Evolutionary conservation across 1,284 basidiomycete genomes (phyloP), one percentile per base, ranked within the genome.

Genomic region (Blastosporella zonata): DNA sequence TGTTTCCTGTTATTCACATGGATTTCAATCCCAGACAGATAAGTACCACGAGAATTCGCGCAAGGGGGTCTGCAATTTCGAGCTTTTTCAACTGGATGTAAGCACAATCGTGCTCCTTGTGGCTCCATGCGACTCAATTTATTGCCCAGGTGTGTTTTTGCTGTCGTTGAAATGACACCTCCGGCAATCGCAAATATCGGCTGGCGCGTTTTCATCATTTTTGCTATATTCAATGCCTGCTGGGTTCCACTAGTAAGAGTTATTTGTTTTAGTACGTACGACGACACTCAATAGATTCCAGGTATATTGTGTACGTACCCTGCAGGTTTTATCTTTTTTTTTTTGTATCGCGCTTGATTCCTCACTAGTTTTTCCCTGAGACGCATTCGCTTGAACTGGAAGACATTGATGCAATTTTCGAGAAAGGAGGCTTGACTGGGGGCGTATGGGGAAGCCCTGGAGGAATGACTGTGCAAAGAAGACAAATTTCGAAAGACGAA

Each of bases 151-250:
- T 64, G 70, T 53, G 67, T 69, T 46, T 74, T 75, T 55, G 66
- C 71, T 7, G 71, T 78, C 25, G 75, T 78, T 15, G 66, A 74
- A 54, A 74, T 78, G 61, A 75, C 69, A 3, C 74, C 72, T 6
- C 67, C 70, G 3, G 75, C 74, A 0, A 72, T 78, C 46, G 65
- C 67, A n/a, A 76, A 77, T 58, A 78, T 78, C 45, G 57, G 57
- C 35, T 76, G 72, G 70, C 61, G 67, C 21, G 72, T 75, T 2
- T 77, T 74, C 61, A 67, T 76, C 54, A 72, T 76, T 28, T 77
- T 75, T 54, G 71, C 72, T 4, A 60, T 70, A 22, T 70, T 74
- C 56, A 77, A 75, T 56, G 68, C 72, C 25, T 63, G 68, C 40
- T 75, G 69, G 67, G 69, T 73, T 5, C 70, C 70, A 2, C 59